phyloP scores from a whole-genome alignment of 768 basidiomycete genomes.

The Paxillus ammoniavirescens region DNA sequence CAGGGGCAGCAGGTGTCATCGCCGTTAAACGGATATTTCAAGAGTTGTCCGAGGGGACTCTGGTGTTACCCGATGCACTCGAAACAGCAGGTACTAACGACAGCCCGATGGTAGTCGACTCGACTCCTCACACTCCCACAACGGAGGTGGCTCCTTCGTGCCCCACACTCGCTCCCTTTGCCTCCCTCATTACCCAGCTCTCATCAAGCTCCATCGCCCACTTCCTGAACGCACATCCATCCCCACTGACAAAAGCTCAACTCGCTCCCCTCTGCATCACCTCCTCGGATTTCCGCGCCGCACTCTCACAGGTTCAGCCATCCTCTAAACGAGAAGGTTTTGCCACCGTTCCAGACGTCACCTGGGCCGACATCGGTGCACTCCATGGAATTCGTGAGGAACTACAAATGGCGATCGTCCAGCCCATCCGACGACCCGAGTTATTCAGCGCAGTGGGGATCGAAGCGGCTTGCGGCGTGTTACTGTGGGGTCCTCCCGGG shows the following conservation, averaged over 20 bases:
- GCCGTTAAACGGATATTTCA: conserved; percentile 97
- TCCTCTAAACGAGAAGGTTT: conserved; percentile 98
- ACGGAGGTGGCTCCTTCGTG: conserved; percentile 15
- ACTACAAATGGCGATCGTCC: conserved; percentile 96
- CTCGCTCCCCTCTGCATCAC: conserved; percentile 83
- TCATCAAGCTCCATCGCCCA: conserved; percentile 75
- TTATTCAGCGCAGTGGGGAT: conserved; percentile 89
- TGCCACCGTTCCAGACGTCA: conserved; percentile 92
- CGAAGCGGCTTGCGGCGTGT: conserved; percentile 86
- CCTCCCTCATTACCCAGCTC: conserved; percentile 38
- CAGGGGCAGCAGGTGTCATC: conserved; percentile 91
- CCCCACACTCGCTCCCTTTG: conserved; percentile 28
- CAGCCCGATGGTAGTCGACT: conserved; percentile 39
- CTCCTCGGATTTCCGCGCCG: conserved; percentile 72
- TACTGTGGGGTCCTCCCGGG: conserved; percentile 98
- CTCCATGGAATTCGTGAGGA: conserved; percentile 85
- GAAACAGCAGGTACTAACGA: conserved; percentile 22
- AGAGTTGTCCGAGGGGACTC: conserved; percentile 63
- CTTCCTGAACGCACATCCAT: conserved; percentile 86
- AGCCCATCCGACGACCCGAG: conserved; percentile 88
- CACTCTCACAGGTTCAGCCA: conserved; percentile 89
- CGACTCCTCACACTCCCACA: conserved; percentile 15
- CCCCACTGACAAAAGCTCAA: conserved; percentile 72
- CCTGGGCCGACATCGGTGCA: conserved; percentile 94
- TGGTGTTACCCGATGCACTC: conserved; percentile 48